Conservation (phyloP, 345 rosid species). For the Lepidium sativum region DNA sequence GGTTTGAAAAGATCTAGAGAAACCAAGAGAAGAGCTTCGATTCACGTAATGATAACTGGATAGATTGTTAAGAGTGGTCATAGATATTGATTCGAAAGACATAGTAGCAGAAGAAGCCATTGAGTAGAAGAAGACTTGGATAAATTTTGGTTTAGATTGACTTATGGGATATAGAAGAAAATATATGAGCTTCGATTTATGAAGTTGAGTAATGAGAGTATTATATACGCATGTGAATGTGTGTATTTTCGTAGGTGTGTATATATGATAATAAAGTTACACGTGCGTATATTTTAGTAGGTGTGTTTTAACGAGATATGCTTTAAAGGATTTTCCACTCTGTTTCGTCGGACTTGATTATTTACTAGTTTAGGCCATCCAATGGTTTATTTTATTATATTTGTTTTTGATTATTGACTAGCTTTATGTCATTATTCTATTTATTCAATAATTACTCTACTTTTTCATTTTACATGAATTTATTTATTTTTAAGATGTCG, state of each 20-base stretch:
- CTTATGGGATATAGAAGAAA: background rate
- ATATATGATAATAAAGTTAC: background rate
- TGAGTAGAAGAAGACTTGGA: background rate
- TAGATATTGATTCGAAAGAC: slow-evolving; percentile 19
- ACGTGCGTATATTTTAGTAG: slow-evolving; percentile 3
- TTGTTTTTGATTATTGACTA: too few relatives aligned
- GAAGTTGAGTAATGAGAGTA: background rate
- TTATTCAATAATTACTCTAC: too few relatives aligned
- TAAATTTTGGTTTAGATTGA: background rate
- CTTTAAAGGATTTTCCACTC: too few relatives aligned
- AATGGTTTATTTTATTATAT: too few relatives aligned
- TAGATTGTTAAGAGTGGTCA: slow-evolving; percentile 15
- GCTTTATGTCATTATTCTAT: too few relatives aligned
- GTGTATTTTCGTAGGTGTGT: too few relatives aligned
- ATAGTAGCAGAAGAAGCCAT: slow-evolving; percentile 22
- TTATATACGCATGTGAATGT: background rate
- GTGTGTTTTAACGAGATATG: too few relatives aligned
- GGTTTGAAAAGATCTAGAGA: slow-evolving; percentile 21
- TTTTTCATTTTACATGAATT: too few relatives aligned
- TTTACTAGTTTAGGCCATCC: too few relatives aligned
- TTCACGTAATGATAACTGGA: background rate
- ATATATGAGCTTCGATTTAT: background rate
- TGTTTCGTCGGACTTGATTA: too few relatives aligned
- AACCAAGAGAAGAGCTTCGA: slow-evolving; percentile 14
- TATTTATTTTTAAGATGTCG: too few relatives aligned